Evolutionary conservation across 345 rosid genomes (phyloP), one percentile per base, ranked within the genome.

Genomic region (Aegle marmelos): DNA sequence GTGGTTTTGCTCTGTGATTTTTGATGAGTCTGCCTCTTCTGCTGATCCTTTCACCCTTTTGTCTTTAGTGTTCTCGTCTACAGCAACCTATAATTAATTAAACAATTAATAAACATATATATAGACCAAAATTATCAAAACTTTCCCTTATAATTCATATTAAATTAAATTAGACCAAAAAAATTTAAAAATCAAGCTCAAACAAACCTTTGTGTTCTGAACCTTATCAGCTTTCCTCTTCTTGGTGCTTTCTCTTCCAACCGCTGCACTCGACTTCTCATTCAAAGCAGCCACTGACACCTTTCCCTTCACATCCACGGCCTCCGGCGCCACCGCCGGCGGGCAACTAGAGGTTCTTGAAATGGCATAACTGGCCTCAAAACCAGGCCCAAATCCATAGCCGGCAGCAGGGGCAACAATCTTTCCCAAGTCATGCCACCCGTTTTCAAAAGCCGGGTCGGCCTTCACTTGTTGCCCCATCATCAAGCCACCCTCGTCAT

Each of bases 21-120:
- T 91, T 33, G 95, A 89, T 30, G 95, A 89, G 62, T 87, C 90
- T 65, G 81, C 89, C 63, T 91, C 94, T 68, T 85, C 93, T 73
- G 81, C 83, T 72, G 66, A 73, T 57, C 76, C 82, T 80, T 82
- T 86, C 34, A 70, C 64, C 78, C 76, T 88, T 73, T 89, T 82
- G 70, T 76, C 86, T 62, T 37, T 77, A 65, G 72, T 33, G 7
- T 88, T 89, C 45, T 86, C 88, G 67, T 84, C 86, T 3, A 72
- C 89, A 82, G 71, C 85, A 76, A 64, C 87, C 91, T 87, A 58
- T 30, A 75, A 45, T 45, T 41, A 41, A 41, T 41, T 41, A 3
- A 41, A 41, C 50, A 41, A 41, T 41, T 41, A 41, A 41, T 41
- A 41, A 41, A 9, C 50, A 41, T 41, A 9, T 41, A 41, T 41